Base-by-base conservation (phyloP, 306 rosid genomes). In the Lathyrus sativus region DNA sequence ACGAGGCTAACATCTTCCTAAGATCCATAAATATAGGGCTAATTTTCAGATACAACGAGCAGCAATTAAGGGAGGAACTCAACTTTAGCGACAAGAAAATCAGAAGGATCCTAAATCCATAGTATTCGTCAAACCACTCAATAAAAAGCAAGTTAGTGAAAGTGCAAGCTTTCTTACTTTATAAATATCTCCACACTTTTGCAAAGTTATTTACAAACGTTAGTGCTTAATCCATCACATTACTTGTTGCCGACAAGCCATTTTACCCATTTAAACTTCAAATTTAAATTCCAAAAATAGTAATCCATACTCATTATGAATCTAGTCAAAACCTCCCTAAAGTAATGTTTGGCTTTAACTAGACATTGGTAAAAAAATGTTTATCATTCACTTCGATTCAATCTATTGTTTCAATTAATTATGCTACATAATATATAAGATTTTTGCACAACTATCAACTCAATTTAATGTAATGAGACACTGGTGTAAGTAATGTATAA, bases 271-370 rank as follows among this genome's bases (percentile, higher is more conserved):
- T 66, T 66, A 26, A 46, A 74, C 9, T 56, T 74, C 31, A 65
- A 65, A 56, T 9, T 19, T 54, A 13, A 24, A 35, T 4, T 10
- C 22, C 9, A 35, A 42, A 1, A 38, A 26, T 15, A 26, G 29
- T 26, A 48, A 11, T 37, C 17, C 19, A 33, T 11, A 44, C 45
- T 19, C 42, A 62, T 53, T 7, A 14, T 54, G 63, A 33, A 62
- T 63, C 35, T 46, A 45, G 76, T 73, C 68, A 78, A 72, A 55
- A 61, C 49, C 60, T 42, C 63, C 48, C 62, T 35, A 49, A 69
- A 79, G 70, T 39, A 64, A 69, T 68, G 83, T 69, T 69, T 63
- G 65, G 69, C 79, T 73, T 62, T 73, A 50, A 48, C 68, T 7
- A 53, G 78, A 68, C 68, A 54, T 42, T 46, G 33, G 29, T 12